Evolutionary conservation across 345 rosid genomes (phyloP), one percentile per base, ranked within the genome.

Genomic region (Eucalyptus camaldulensis): DNA sequence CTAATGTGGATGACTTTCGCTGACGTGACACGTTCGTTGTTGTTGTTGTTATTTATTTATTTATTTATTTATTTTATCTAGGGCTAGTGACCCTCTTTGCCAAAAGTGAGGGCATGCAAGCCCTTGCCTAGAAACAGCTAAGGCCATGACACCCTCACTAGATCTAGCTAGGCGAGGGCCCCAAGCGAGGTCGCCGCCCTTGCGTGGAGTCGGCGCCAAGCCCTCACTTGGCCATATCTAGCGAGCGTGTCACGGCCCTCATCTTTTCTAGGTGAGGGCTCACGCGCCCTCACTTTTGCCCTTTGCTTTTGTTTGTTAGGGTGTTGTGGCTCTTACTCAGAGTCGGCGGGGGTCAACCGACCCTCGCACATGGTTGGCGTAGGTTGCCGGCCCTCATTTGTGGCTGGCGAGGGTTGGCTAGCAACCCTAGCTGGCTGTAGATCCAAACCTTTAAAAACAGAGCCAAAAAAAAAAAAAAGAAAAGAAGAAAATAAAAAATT

Each of bases 11-110:
- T 50, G 53, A 50, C 0, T 50, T 0, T 1, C 0, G 17, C 3
- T 2, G 0, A 50, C 1, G 7, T 49, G 0, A 50, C 0, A 50
- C n/a, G n/a, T n/a, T n/a, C n/a, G n/a, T n/a, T n/a, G n/a, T n/a
- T n/a, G n/a, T n/a, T n/a, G n/a, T n/a, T n/a, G n/a, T n/a, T n/a
- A n/a, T n/a, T n/a, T n/a, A n/a, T n/a, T n/a, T n/a, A n/a, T n/a
- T n/a, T n/a, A n/a, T n/a, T n/a, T n/a, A n/a, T n/a, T n/a, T n/a
- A n/a, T n/a, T n/a, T n/a, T n/a, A n/a, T n/a, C 51, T 49, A 50
- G 53, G 53, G 53, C 0, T 50, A 50, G 19, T 50, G 7, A 50
- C 53, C 53, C 7, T 50, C 0, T 15, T 50, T 0, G 7, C 53
- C 0, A 0, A 50, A 50, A 50, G 53, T 50, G 19, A 50, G 19